Evolutionary conservation across 441 rosid genomes (phyloP).

Genomic region (Kokia cookei): DNA sequence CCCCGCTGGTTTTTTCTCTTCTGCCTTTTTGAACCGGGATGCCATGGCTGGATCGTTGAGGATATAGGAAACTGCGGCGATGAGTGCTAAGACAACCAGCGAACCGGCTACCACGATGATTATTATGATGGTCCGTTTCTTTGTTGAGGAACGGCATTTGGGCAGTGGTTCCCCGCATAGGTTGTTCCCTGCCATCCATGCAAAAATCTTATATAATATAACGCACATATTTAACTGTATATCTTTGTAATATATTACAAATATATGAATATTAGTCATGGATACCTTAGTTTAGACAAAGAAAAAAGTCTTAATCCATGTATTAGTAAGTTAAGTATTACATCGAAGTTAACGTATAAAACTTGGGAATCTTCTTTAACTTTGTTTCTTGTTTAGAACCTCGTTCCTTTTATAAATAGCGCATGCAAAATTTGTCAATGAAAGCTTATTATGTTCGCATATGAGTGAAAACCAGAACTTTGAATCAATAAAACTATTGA

Average conservation of each 20-base stretch:
- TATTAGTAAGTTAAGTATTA: not conserved
- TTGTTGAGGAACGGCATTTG: slow-evolving; percentile 36
- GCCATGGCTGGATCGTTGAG: slow-evolving; percentile 4
- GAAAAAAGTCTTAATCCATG: too few species aligned
- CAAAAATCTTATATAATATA: not conserved
- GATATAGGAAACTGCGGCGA: slow-evolving; percentile 5
- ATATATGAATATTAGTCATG: too few species aligned
- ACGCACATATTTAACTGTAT: not conserved
- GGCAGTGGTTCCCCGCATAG: slow-evolving; percentile 66
- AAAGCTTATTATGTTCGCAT: not conserved
- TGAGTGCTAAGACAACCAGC: slow-evolving; percentile 6
- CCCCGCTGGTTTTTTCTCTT: slow-evolving; percentile 13
- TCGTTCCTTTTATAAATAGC: not conserved
- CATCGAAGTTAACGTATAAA: not conserved
- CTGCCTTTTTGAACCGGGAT: slow-evolving; percentile 13
- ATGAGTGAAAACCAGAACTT: not conserved
- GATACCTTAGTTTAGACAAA: too few species aligned
- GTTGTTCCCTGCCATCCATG: slow-evolving; percentile 41
- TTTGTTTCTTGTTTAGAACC: not conserved
- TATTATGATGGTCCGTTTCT: slow-evolving; percentile 25
- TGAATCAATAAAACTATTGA: not conserved
- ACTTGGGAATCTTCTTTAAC: not conserved
- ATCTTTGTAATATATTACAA: too few species aligned
- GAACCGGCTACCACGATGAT: slow-evolving; percentile 16
- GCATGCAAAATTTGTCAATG: not conserved